Percentiles rank a stretch among this genome's conserved stretches.
These are phyloP conservation scores for Gaeumannomyces sp. DNA, from an alignment of 2,329 filamentous ascomycete genomes.

Conservation along the genomic window DNA sequence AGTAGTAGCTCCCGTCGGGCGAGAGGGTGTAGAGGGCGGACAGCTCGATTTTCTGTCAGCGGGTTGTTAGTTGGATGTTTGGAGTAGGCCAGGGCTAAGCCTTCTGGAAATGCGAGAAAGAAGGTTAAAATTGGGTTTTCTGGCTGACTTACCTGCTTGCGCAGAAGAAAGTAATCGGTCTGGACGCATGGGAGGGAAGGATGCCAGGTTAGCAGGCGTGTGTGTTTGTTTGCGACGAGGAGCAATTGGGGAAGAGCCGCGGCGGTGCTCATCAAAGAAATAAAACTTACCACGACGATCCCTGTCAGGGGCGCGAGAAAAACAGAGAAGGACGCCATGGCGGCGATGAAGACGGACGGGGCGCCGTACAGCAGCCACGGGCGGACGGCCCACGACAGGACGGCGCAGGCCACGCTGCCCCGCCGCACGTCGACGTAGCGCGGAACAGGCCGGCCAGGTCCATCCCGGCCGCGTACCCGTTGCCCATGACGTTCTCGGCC, in stretches of 20 bases:
- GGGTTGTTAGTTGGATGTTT: not conserved
- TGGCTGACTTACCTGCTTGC: slow-evolving; percentile 22
- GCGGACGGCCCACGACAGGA: slow-evolving; percentile 21
- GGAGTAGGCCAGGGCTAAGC: too few relatives aligned
- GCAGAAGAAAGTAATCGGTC: slow-evolving; percentile 30
- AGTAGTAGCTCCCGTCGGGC: slow-evolving; percentile 34
- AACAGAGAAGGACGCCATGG: slow-evolving; percentile 33
- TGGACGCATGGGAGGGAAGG: not conserved
- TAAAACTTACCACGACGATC: slow-evolving; percentile 24
- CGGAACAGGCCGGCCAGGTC: slow-evolving; percentile 46
- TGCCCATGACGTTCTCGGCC: slow-evolving; percentile 39
- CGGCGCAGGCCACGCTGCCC: slow-evolving; percentile 24
- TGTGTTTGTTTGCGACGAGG: not conserved
- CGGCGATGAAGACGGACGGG: slow-evolving; percentile 23
- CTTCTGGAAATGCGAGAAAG: not conserved
- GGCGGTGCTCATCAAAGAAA: not conserved
- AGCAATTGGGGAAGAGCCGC: not conserved
- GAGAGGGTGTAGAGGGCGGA: slow-evolving; percentile 22
- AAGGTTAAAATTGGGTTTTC: slow-evolving; percentile 17
- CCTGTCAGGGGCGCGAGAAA: slow-evolving; percentile 32
- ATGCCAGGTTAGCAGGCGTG: not conserved
- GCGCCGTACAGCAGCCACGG: slow-evolving; percentile 27
- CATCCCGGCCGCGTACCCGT: slow-evolving; percentile 46
- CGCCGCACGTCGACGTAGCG: slow-evolving; percentile 50
- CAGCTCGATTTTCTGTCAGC: slow-evolving; percentile 5